Percentiles rank a stretch among this genome's conserved stretches.
These are phyloP conservation scores for Neckera pumila DNA, from an alignment of 225 moss, liverwort and hornwort species.

Conservation along the genomic window DNA sequence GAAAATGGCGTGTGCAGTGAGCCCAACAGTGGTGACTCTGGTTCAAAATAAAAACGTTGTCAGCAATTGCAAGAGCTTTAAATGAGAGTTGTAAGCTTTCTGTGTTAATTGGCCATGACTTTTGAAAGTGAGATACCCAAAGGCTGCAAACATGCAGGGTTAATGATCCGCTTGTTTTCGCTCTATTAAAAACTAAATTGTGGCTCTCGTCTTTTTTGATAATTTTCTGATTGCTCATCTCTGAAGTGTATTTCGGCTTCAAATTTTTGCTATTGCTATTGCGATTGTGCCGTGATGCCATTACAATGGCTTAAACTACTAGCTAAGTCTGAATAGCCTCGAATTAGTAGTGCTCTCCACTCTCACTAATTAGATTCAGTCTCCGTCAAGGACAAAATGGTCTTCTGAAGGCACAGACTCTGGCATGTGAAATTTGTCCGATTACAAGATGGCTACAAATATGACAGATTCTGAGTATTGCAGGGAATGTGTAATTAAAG, in stretches of 20 bases:
- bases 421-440: neutral
- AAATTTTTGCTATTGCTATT: neutral
- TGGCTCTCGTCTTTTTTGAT: too few relatives aligned
- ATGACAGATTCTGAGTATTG: neutral
- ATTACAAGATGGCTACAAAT: neutral
- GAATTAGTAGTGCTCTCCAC: neutral
- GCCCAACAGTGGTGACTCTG: neutral
- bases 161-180: neutral
- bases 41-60: neutral
- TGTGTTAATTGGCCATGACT: neutral
- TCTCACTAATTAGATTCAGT: neutral
- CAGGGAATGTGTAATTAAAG: neutral
- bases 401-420: neutral
- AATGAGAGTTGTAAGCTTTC: neutral
- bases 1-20: neutral
- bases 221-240: neutral
- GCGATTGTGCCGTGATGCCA: neutral
- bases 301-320: neutral
- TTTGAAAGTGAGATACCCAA: neutral
- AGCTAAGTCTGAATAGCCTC: neutral
- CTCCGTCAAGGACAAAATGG: neutral
- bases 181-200: neutral
- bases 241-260: neutral
- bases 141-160: neutral
- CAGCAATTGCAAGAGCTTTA: neutral